These are phyloP conservation scores for Ormosia emarginata DNA, from an alignment of 306 rosid genomes.

Conservation along the genomic window DNA sequence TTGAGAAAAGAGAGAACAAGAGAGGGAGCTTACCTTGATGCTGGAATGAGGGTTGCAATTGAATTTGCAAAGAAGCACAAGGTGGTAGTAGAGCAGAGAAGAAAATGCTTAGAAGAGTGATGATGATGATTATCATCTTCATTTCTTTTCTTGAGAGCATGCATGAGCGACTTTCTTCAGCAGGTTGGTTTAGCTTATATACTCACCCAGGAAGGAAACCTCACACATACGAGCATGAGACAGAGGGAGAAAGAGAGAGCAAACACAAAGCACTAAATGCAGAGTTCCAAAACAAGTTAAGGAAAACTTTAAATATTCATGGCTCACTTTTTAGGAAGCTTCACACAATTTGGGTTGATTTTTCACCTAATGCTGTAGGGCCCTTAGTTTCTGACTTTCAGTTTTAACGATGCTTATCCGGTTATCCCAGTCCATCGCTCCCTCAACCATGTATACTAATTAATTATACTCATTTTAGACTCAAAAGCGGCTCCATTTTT, in stretches of 20 bases:
- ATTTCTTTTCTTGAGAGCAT: conserved; percentile 16
- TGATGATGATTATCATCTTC: conserved; percentile 35
- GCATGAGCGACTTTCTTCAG: conserved; percentile 17
- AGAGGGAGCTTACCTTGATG: conserved; percentile 33
- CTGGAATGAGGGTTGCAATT: conserved; percentile 19
- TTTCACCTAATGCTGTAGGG: conserved; percentile 46
- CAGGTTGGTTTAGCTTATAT: conserved; percentile 34
- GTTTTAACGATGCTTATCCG: conserved; percentile 14
- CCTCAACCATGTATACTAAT: not conserved
- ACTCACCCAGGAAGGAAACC: conserved; percentile 15
- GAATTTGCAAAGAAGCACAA: conserved; percentile 42
- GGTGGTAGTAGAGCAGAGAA: conserved; percentile 37
- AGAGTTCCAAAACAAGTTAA: conserved; percentile 58
- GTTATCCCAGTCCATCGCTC: not conserved
- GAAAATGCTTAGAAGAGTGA: conserved; percentile 23
- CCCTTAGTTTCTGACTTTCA: conserved; percentile 27
- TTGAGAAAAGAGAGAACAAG: not conserved
- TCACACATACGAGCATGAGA: not conserved
- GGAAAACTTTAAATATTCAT: conserved; percentile 26
- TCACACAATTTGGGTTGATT: conserved; percentile 51
- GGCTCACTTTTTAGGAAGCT: conserved; percentile 36
- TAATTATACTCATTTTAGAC: not conserved
- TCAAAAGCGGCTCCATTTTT: not conserved
- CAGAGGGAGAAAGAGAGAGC: not conserved
- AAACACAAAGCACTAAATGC: conserved; percentile 58